Base-by-base conservation (phyloP, 2,329 filamentous ascomycete species). In the Dissoconium aciculare region DNA sequence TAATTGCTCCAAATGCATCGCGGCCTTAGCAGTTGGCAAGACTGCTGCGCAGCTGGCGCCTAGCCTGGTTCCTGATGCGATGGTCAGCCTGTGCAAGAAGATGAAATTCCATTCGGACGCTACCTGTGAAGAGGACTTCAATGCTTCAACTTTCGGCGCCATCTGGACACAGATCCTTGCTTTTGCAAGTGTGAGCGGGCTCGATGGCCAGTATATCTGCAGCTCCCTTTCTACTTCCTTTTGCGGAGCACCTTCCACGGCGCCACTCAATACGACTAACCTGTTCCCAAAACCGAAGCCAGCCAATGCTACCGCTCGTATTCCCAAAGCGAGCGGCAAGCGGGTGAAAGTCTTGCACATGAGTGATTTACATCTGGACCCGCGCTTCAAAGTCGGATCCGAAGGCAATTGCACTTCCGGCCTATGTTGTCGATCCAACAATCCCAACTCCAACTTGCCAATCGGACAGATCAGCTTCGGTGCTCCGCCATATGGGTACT, bases 131-230 rank as follows among this genome's bases (percentile, higher is more conserved):
- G 52, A 58, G 13, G 58, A 57, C 25, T 73, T 64, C 35, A 52
- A 57, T 2, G 55, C 58, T 2, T 49, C 53, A 11, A 63, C 54
- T 11, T 67, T 64, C 37, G 69, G 69, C 11, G 61, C 64, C 1
- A 57, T 68, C 32, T 72, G 66, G 67, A 67, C 67, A 4, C 69
- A 73, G 41, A 55, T 73, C 2, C 51, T 74, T 17, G 58, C 63
- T 3, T 54, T 62, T 26, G 67, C 66, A 5, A 59, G 72, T 44
- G 55, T 71, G 5, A 52, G 53, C 12, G 67, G 67, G 5, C 52
- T 63, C 2, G 69, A 74, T 44, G 69, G 68, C 4, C 52, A 60
- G 32, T 70, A 68, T 36, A 71, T 74, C 27, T 73, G 69, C 53
- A 60, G 63, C 38, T 59, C 53, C 11, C 40, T 71, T 4, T 60